Conservation (phyloP, 1,139 yeast species). For the Blastobotrys petasosporus region DNA sequence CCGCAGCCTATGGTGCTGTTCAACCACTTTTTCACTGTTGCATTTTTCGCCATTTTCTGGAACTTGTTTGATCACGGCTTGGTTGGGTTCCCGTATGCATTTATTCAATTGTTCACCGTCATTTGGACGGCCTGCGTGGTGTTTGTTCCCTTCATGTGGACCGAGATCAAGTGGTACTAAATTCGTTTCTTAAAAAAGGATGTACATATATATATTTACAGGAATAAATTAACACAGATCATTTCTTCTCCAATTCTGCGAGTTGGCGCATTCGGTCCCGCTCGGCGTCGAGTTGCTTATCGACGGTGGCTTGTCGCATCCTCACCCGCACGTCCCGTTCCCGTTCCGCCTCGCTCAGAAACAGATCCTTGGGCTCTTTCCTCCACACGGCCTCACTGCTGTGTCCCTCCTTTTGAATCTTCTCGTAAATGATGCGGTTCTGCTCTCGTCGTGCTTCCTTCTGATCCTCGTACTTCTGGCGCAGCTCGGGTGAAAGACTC, state of each 20-base stretch:
- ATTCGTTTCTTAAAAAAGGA: background rate
- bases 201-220: slow-evolving; percentile 7
- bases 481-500: slow-evolving; percentile 72
- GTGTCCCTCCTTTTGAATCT: slow-evolving; percentile 16
- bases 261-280: slow-evolving; percentile 25
- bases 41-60: slow-evolving; percentile 70
- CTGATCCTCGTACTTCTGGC: slow-evolving; percentile 68
- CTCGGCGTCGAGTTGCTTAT: slow-evolving; percentile 20
- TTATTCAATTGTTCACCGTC: slow-evolving; percentile 63
- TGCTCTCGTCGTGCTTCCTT: slow-evolving; percentile 48
- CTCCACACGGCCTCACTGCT: slow-evolving; percentile 30
- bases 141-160: slow-evolving; percentile 38
- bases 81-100: slow-evolving; percentile 63
- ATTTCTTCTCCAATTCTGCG: slow-evolving; percentile 28
- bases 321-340: slow-evolving; percentile 13
- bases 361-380: slow-evolving; percentile 26
- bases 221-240: slow-evolving; percentile 2
- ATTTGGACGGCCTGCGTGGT: slow-evolving; percentile 70
- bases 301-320: slow-evolving; percentile 8
- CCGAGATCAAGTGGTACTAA: slow-evolving; percentile 25
- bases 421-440: slow-evolving; percentile 50
- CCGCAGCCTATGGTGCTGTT: slow-evolving; percentile 72
- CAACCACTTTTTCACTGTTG: slow-evolving; percentile 84
- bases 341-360: slow-evolving; percentile 21
- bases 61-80: slow-evolving; percentile 65